These are phyloP conservation scores for Starmera pachycereana DNA, from an alignment of 805 yeast genomes.

Conservation along the genomic window DNA sequence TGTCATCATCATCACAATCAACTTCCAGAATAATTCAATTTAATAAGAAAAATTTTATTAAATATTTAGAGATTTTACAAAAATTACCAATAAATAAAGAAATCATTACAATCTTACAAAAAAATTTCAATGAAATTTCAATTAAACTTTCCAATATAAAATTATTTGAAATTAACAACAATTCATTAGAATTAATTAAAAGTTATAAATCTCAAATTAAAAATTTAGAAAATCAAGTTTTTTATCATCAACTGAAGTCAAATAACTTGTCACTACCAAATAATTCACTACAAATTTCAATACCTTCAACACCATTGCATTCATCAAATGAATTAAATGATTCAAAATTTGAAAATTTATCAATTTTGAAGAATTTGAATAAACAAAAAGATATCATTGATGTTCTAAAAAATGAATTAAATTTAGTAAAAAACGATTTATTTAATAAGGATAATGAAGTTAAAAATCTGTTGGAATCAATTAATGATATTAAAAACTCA, in stretches of 20 bases:
- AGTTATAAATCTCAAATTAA: slow-evolving; percentile 66
- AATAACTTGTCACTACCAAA: slow-evolving; percentile 1
- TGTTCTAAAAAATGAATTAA: slow-evolving; percentile 9
- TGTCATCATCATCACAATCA: too few species aligned
- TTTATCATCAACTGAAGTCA: slow-evolving; percentile 52
- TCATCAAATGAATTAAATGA: slow-evolving; percentile 1
- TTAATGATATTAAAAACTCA: neutral
- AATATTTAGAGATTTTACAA: slow-evolving; percentile 28
- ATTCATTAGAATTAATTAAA: slow-evolving; percentile 25
- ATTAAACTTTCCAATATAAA: slow-evolving; percentile 15
- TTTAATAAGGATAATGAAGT: slow-evolving; percentile 10
- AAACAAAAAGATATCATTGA: slow-evolving; percentile 6
- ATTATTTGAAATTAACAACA: slow-evolving; percentile 1
- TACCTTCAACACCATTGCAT: slow-evolving; percentile 5
- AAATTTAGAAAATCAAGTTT: slow-evolving; percentile 67
- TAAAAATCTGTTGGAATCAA: neutral
- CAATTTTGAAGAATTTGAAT: slow-evolving; percentile 4
- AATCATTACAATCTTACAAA: slow-evolving; percentile 24
- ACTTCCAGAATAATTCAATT: too few species aligned
- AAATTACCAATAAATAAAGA: slow-evolving; percentile 20
- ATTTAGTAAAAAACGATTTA: slow-evolving; percentile 4
- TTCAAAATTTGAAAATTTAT: slow-evolving; percentile 6
- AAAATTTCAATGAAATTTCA: slow-evolving; percentile 26
- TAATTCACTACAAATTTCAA: slow-evolving; percentile 19
- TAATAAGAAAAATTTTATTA: neutral